Evolutionary conservation across 176 grass and related monocot genomes (phyloP), one percentile per base, ranked within the genome.

Genomic region (Cocos nucifera): DNA sequence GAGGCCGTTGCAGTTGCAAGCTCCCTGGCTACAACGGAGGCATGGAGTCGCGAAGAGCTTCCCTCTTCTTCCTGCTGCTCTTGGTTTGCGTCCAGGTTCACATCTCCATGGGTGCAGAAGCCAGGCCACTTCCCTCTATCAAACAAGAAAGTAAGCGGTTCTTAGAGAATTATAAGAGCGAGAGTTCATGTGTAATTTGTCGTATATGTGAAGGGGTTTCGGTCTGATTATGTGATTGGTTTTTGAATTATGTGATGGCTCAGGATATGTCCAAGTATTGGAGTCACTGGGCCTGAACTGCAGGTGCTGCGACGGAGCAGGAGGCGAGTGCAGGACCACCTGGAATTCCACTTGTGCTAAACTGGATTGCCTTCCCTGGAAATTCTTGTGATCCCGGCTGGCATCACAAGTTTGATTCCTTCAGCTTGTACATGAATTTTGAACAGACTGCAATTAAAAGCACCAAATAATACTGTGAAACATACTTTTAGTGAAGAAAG

Each of bases 281-380:
- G 26, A 57, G 27, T 48, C 66, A 6, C 51, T 69, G 4, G 66
- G 66, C 4, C 30, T 69, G 7, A 53, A 56, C 6, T 69, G 66
- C 53, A 12, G 20, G 66, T 69, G 66, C 66, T 69, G 66, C 26
- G 66, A 69, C 27, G 66, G 28, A 19, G 50, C 5, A 16, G 64
- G 19, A 19, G 50, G 50, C 17, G 50, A 69, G 27, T 69, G 66
- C 53, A 30, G 17, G 18, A 69, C 28, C 53, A 32, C 7, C 27
- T 56, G 66, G 66, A n/a, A 35, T 3, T 69, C 65, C n/a, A 35
- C 53, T 17, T 69, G 66, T 16, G 25, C 2, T 6, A 69, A 69
- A 16, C 17, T 69, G 6, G 24, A 56, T 2, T 69, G 66, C 66
- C 66, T 23, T 22, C 52, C 66, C 15, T 56, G 50, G 6, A 69